Base-by-base conservation (phyloP, 495 filamentous ascomycete species). In the Lineolata rhizophorae region DNA sequence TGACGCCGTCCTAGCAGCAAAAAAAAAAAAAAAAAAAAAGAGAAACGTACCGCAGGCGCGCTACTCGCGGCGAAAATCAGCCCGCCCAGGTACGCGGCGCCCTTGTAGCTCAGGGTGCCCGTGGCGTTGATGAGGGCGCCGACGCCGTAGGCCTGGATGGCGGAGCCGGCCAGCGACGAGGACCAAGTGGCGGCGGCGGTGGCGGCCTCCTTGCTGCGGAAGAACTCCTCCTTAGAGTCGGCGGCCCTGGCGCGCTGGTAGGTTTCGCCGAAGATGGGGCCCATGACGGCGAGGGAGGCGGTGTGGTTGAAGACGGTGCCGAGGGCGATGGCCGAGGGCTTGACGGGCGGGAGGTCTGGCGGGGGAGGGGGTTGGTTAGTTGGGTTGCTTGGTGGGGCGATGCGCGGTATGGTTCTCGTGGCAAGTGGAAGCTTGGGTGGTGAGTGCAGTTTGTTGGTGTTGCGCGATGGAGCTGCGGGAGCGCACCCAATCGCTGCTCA, bases 291-390 rank as follows among this genome's bases (percentile, higher is more conserved):
- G 38, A 83, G 59, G 32, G 75, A 77, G 30, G 67, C 65, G 37
- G 67, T 72, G 57, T 97, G 85, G 62, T 76, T 93, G 70, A 92
- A 97, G 53, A 80, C 52, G 25, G 87, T 91, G 54, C 87, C 87
- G 43, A 94, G 67, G 41, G 85, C 87, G 48, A 97, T 91, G 39
- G 87, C 87, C 30, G 85, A 94, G 30, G 87, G 87, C 72, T 93
- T 95, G 46, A 97, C 87, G 27, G 87, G 65, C 43, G 87, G 87
- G 37, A 97, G 70, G 49, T 94, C 81, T 91, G 46, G 1, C 17
- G 27, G 12, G 14, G 14, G 22, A 30, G 18, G 6, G 20, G 21
- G 9, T 11, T 25, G 27, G 14, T 30, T 15, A n/a, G n/a, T n/a
- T n/a, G n/a, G n/a, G n/a, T n/a, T n/a, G 27, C 36, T 22, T 27